Percentiles rank a stretch among this genome's conserved stretches.
These are phyloP conservation scores for Chaetomiaceae sp. DNA, from an alignment of 2,329 filamentous ascomycete genomes.

Conservation along the genomic window DNA sequence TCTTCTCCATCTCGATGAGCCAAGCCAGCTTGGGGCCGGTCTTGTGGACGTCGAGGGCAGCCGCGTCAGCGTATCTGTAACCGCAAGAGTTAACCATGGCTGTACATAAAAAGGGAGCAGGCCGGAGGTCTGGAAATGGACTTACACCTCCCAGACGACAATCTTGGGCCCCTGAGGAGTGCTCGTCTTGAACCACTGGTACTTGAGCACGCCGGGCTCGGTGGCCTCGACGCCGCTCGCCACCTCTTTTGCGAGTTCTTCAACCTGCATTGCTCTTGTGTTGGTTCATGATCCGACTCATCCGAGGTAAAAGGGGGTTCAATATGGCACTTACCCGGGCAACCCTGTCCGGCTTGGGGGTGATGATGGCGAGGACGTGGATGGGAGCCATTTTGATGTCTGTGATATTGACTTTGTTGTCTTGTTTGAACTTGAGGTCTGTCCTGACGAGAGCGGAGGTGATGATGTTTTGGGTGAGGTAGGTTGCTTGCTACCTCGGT, in stretches of 20 bases:
- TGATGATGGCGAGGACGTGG: conserved; percentile 10
- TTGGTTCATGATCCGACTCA: conserved; percentile 1
- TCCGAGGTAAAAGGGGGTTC: neutral
- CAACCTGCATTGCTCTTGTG: neutral
- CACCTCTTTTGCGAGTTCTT: conserved; percentile 6
- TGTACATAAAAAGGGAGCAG: neutral
- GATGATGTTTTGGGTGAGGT: neutral
- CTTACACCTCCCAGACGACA: conserved; percentile 12
- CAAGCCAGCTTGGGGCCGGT: conserved; percentile 7
- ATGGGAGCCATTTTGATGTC: conserved; percentile 2
- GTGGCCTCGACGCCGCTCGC: neutral
- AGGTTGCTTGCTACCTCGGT: no score
- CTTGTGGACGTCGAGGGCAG: conserved; percentile 5
- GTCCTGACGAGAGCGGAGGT: neutral
- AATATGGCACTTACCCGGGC: conserved; percentile 3
- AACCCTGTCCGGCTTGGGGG: conserved; percentile 10
- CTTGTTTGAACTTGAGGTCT: neutral
- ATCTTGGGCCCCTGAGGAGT: conserved; percentile 10
- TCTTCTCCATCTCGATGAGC: conserved; percentile 9
- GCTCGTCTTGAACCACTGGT: conserved; percentile 11
- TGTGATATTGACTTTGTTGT: neutral
- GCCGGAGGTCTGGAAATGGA: neutral
- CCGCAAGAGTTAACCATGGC: neutral
- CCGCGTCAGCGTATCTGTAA: conserved; percentile 9
- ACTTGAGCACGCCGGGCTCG: conserved; percentile 10